Conservation (phyloP, 345 rosid species). For the Corchorus olitorius region DNA sequence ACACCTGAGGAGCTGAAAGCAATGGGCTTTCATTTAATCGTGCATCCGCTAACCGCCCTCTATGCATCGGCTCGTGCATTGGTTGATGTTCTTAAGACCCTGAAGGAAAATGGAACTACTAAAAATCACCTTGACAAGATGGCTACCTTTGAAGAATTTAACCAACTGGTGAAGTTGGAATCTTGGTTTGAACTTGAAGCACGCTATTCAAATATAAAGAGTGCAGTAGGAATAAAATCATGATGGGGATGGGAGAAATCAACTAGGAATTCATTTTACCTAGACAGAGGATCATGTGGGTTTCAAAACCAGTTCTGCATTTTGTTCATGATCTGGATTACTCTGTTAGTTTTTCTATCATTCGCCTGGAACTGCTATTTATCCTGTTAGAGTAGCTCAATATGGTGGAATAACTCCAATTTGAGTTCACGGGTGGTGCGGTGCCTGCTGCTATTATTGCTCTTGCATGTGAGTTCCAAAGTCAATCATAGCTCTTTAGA, state of each 20-base stretch:
- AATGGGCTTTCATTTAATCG: slow-evolving; percentile 50
- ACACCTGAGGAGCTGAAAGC: slow-evolving; percentile 50
- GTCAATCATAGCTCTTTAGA: background rate
- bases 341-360: too few species aligned
- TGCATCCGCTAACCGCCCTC: slow-evolving; percentile 38
- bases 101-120: slow-evolving; percentile 45
- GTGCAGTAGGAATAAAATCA: slow-evolving; percentile 15
- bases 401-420: background rate
- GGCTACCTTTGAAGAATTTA: slow-evolving; percentile 50
- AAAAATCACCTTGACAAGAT: slow-evolving; percentile 41
- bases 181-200: slow-evolving; percentile 50
- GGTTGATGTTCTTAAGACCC: slow-evolving; percentile 44
- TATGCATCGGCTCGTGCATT: slow-evolving; percentile 48
- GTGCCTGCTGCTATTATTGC: background rate
- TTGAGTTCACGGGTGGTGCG: background rate
- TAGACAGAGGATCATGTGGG: too few species aligned
- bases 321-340: background rate
- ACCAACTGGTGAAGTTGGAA: slow-evolving; percentile 44
- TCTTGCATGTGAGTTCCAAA: background rate
- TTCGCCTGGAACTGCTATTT: background rate
- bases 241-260: background rate
- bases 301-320: background rate
- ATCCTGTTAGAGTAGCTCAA: background rate
- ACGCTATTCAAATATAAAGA: slow-evolving; percentile 28
- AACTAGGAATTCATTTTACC: background rate